These are phyloP conservation scores for Carex cristatella DNA, from an alignment of 176 grass and related monocot genomes.

Conservation along the genomic window DNA sequence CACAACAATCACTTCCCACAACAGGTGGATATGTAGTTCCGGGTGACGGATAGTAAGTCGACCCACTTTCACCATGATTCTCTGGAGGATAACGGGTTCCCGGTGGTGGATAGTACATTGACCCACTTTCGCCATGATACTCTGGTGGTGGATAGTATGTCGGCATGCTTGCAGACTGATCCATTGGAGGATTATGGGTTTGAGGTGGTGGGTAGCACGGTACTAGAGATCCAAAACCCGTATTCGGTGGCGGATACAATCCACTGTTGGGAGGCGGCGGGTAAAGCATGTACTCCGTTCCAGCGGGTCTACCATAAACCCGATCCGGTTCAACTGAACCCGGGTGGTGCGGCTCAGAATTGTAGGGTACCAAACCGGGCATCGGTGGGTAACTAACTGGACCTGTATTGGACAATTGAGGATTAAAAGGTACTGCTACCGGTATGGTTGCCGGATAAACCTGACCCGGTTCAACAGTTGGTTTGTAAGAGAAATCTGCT, in stretches of 20 bases:
- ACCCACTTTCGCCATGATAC: background rate
- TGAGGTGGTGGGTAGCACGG: slow-evolving; percentile 29
- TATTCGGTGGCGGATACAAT: background rate
- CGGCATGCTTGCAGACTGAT: background rate
- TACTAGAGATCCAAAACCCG: background rate
- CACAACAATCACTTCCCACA: background rate
- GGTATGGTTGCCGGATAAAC: slow-evolving; percentile 11
- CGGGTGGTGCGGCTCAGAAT: background rate
- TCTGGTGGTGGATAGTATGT: slow-evolving; percentile 27
- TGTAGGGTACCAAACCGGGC: background rate
- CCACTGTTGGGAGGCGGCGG: slow-evolving; percentile 1
- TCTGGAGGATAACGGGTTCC: slow-evolving; percentile 14
- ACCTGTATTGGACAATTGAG: background rate
- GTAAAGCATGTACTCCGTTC: background rate
- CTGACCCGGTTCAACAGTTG: background rate
- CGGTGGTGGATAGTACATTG: slow-evolving; percentile 28
- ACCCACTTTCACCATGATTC: background rate
- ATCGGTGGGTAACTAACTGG: background rate
- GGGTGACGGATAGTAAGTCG: slow-evolving; percentile 28
- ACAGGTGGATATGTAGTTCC: background rate
- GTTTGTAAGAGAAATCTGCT: slow-evolving; percentile 16
- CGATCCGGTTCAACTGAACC: background rate
- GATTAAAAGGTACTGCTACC: background rate
- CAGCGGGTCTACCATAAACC: background rate
- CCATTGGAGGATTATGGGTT: slow-evolving; percentile 7